These are phyloP conservation scores for Alternaria sp. DNA, from an alignment of 2,329 filamentous ascomycete species.

Conservation along the genomic window DNA sequence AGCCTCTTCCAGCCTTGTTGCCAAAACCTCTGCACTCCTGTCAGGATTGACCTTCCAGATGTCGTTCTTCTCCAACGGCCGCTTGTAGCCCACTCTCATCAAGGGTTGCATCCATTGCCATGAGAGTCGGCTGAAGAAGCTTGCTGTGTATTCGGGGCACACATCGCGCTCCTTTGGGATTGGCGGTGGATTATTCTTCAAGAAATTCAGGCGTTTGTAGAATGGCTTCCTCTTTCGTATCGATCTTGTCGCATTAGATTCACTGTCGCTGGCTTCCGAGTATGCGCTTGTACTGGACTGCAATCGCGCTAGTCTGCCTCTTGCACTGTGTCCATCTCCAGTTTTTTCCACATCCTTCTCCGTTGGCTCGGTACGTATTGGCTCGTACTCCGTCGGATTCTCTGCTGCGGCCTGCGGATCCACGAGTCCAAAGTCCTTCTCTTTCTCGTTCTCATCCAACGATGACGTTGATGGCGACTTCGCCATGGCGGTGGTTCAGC, in stretches of 20 bases:
- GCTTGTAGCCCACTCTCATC: conserved; percentile 84
- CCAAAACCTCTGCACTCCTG: conserved; percentile 73
- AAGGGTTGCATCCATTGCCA: conserved; percentile 92
- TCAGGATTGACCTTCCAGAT: conserved; percentile 88
- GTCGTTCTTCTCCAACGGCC: conserved; percentile 81
- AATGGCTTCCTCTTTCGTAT: conserved; percentile 58
- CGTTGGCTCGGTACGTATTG: conserved; percentile 41
- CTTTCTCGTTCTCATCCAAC: conserved; percentile 39
- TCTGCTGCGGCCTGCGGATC: conserved; percentile 46
- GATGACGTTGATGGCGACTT: conserved; percentile 35
- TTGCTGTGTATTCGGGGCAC: conserved; percentile 75
- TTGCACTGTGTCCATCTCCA: conserved; percentile 25
- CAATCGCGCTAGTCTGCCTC: conserved; percentile 33
- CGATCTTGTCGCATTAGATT: conserved; percentile 35
- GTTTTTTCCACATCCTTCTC: conserved; percentile 44
- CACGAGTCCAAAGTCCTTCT: conserved; percentile 46
- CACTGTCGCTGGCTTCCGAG: conserved; percentile 39
- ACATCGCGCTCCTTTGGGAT: conserved; percentile 60
- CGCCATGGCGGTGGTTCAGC: conserved; percentile 7
- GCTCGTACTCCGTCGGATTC: conserved; percentile 47
- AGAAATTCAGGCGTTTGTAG: conserved; percentile 62
- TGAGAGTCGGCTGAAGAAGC: conserved; percentile 75
- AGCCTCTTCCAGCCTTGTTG: conserved; percentile 68
- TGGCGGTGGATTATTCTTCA: conserved; percentile 61
- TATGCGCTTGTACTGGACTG: conserved; percentile 37